Conservation (phyloP, 2,329 filamentous ascomycete species). For the Rhinocladiella similis region DNA sequence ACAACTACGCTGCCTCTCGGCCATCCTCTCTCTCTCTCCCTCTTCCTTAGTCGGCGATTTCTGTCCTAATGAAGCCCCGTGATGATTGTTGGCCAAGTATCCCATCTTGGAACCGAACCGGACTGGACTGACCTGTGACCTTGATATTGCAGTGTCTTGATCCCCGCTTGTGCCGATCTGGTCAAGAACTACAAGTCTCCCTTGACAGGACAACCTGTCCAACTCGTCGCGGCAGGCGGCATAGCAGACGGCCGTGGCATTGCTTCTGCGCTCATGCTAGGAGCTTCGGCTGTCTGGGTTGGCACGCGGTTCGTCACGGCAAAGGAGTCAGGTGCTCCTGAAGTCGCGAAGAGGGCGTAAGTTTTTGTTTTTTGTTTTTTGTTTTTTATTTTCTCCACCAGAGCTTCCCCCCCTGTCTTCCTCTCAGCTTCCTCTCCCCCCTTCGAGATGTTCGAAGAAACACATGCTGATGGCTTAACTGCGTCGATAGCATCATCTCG, state of each 20-base stretch:
- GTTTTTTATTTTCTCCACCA: constrained; percentile 40
- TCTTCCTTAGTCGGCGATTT: too few relatives aligned
- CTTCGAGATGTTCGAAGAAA: too few relatives aligned
- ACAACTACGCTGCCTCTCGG: too few relatives aligned
- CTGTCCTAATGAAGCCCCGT: too few relatives aligned
- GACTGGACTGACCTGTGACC: too few relatives aligned
- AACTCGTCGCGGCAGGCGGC: constrained; percentile 79
- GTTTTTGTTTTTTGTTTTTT: background rate
- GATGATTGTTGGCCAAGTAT: too few relatives aligned
- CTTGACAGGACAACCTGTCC: constrained; percentile 62
- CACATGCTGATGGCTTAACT: too few relatives aligned
- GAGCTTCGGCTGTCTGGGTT: constrained; percentile 79
- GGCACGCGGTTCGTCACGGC: constrained; percentile 80
- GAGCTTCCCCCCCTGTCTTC: too few relatives aligned
- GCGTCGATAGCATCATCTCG: constrained; percentile 69
- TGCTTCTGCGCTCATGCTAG: constrained; percentile 74
- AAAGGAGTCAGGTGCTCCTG: constrained; percentile 60
- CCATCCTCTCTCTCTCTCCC: too few relatives aligned
- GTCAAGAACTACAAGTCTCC: constrained; percentile 65
- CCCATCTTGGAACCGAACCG: too few relatives aligned
- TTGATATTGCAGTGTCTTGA: constrained; percentile 65
- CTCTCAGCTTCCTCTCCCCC: constrained; percentile 67
- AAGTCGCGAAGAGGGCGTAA: constrained; percentile 22
- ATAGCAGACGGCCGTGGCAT: constrained; percentile 73
- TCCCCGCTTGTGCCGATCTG: constrained; percentile 77